phyloP scores from a whole-genome alignment of 2,329 filamentous ascomycete genomes.

The Fusarium sterilihyphosum region DNA sequence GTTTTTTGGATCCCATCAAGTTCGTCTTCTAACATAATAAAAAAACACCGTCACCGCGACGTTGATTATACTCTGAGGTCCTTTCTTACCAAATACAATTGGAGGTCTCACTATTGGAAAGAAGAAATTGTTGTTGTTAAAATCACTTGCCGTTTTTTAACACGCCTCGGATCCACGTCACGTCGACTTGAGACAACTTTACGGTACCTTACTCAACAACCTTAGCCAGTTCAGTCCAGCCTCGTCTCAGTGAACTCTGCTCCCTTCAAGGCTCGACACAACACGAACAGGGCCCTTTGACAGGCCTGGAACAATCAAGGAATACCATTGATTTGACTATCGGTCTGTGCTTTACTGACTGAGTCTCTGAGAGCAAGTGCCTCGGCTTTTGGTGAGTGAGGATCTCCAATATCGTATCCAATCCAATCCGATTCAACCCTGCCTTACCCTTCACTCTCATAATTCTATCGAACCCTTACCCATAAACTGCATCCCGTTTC shows the following conservation, averaged over 20 bases:
- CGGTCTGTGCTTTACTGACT: constrained; percentile 19
- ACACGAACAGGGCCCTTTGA: neutral
- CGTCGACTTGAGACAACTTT: constrained; percentile 7
- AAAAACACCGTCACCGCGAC: constrained; percentile 2
- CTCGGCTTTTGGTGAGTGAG: constrained; percentile 37
- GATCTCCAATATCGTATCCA: constrained; percentile 17
- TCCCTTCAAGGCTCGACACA: constrained; percentile 12
- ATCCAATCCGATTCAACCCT: constrained; percentile 19
- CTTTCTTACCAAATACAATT: neutral
- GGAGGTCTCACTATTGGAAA: neutral
- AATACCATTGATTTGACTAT: neutral
- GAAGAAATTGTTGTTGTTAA: neutral
- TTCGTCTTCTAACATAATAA: constrained; percentile 24
- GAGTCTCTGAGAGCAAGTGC: constrained; percentile 17
- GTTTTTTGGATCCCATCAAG: constrained; percentile 28
- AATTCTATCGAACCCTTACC: constrained; percentile 21
- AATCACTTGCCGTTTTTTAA: constrained; percentile 17
- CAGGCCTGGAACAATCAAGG: constrained; percentile 1
- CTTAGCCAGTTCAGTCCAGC: constrained; percentile 19
- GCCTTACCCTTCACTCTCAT: constrained; percentile 12
- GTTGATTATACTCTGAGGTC: neutral
- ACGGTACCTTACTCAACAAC: neutral
- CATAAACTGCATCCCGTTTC: constrained; percentile 16
- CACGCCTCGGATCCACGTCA: constrained; percentile 31
- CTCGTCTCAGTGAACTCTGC: constrained; percentile 24